Conservation (phyloP, 192 early-diverging fungal species). For the Chytriomyces sp. region DNA sequence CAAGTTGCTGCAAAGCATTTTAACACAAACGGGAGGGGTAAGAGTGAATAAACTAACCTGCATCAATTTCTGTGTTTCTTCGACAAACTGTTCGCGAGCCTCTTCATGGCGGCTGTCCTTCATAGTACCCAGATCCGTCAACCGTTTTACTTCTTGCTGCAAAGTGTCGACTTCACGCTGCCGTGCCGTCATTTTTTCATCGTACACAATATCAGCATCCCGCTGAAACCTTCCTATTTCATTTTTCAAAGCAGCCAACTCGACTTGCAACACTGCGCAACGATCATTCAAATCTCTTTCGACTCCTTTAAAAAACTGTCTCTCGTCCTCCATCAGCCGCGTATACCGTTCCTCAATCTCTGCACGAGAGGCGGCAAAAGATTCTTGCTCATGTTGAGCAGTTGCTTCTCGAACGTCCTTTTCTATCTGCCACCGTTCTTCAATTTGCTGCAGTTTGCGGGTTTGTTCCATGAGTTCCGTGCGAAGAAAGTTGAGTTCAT, state of each 20-base stretch:
- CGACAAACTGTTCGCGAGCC: not conserved
- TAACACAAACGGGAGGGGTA: not conserved
- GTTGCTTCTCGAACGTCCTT: constrained; percentile 4
- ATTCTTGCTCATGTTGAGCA: not conserved
- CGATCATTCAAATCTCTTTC: not conserved
- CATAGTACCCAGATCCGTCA: not conserved
- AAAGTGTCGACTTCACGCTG: not conserved
- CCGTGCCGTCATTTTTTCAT: not conserved
- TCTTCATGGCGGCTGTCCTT: not conserved
- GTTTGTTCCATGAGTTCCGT: not conserved
- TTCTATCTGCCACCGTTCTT: constrained; percentile 7
- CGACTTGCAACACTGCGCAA: not conserved
- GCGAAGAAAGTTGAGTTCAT: not conserved
- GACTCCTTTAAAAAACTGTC: not conserved
- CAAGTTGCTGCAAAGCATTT: not conserved
- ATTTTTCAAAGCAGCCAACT: not conserved
- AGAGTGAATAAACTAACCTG: not conserved
- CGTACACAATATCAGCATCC: not conserved
- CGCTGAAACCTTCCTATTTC: constrained; percentile 2
- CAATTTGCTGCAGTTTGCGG: not conserved
- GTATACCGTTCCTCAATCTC: not conserved
- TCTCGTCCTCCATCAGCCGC: not conserved
- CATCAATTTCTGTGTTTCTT: not conserved
- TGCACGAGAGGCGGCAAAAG: not conserved
- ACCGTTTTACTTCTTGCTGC: not conserved